Base-by-base conservation (phyloP, 2,329 filamentous ascomycete species). In the Fusarium siculi region DNA sequence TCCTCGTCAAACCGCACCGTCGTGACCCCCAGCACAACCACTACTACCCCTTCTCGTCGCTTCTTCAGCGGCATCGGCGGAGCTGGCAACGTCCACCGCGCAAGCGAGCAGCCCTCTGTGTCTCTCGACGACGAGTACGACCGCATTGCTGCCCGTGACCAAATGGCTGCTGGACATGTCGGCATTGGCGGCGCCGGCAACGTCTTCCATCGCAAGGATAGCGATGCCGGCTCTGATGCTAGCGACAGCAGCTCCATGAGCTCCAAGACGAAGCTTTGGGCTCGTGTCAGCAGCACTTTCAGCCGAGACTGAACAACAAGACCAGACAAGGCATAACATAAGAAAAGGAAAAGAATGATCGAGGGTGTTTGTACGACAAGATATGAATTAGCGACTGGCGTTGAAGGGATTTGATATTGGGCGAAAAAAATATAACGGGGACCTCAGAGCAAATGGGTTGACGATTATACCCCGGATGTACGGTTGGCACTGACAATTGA, bases 21-120 rank as follows among this genome's bases (percentile, higher is more conserved):
- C 53, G 44, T 78, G 85, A 83, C 82, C 75, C 65, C 81, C 78
- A 71, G 78, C 77, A 70, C 78, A 75, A 72, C 76, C 7, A 68
- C 78, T 75, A 69, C 78, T 73, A 70, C 75, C 7, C 63, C 78
- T 37, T 82, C 84, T 47, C 81, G 84, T 66, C 86, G 87, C 82
- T 92, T 92, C 85, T 88, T 90, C 83, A 87, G 87, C 16, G 91
- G 91, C 76, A 89, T 91, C 65, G 91, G 91, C 74, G 91, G 91
- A 65, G 90, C 90, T 5, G 91, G 91, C 77, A 93, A 93, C 83
- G 79, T 73, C 76, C 89, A 89, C 82, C 83, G 82, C 39, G 79
- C 83, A 32, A 79, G 83, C n/a, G 83, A 81, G 68, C 78, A 75
- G 19, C 80, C 87, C 66, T 80, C 89, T 77, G 85, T 86, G 77